Base-by-base conservation (phyloP, 495 filamentous ascomycete species). In the Melanomma pulvis-pyrius region DNA sequence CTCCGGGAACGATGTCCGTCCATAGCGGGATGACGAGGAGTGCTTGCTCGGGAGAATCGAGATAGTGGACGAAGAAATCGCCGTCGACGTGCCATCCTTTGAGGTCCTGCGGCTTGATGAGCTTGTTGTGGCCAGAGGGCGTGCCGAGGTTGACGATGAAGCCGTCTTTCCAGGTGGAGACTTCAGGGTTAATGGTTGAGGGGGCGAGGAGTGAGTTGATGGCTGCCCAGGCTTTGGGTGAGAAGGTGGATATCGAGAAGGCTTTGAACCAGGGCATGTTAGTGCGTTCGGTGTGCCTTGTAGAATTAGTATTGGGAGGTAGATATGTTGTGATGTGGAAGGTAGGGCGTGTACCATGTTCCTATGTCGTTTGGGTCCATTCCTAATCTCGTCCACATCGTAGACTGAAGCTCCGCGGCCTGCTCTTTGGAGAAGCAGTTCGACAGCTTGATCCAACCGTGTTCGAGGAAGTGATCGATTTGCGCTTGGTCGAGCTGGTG, bases 141-240 rank as follows among this genome's bases (percentile, higher is more conserved):
- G 82, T 86, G 24, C 89, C 89, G 17, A 92, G 79, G 76, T 91
- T 92, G 26, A 91, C 87, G 62, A 91, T 91, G 30, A 90, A 80
- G 15, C 81, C 82, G 77, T 92, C 89, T 36, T 81, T 81, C 89
- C 89, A 91, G 4, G 75, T 67, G 2, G 79, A 79, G 44, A 79
- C 82, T n/a, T 73, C 61, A 1, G 78, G 78, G 11, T 75, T 71
- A 15, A 90, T 74, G 51, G 85, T 82, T 58, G 88, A 83, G 60
- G 88, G 88, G 53, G 87, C 88, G 67, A 88, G 83, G 11, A 91
- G 82, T 74, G 89, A 84, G 71, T 84, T 87, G 72, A 91, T 89
- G 7, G 86, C 86, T 2, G 79, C 75, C 88, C 88, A 91, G 15
- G 85, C 88, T 59, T 84, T 84, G 0, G 89, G 88, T 4, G 88